Conservation (phyloP, 1,284 basidiomycete species). For the Cryptococcus sp. region DNA sequence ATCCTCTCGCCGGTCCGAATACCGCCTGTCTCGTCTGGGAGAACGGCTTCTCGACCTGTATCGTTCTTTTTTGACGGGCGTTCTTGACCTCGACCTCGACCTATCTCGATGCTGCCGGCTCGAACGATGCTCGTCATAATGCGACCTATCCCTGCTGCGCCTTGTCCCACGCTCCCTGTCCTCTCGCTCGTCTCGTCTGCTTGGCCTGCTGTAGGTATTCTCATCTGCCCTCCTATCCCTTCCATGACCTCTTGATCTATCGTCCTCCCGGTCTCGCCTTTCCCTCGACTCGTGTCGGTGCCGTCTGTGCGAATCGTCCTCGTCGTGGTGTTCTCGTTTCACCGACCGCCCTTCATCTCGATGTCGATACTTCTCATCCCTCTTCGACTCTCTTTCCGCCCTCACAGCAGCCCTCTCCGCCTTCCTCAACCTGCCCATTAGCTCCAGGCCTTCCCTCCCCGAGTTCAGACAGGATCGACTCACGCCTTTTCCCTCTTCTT, state of each 20-base stretch:
- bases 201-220: too few relatives aligned
- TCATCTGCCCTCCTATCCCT: background rate
- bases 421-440: slow-evolving; percentile 27
- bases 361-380: slow-evolving; percentile 35
- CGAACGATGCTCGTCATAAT: background rate
- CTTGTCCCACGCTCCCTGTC: background rate
- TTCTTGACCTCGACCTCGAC: background rate
- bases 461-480: slow-evolving; percentile 11
- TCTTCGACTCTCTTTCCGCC: slow-evolving; percentile 36
- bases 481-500: slow-evolving; percentile 41
- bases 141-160: background rate
- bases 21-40: background rate
- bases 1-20: background rate
- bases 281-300: background rate
- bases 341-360: slow-evolving; percentile 8
- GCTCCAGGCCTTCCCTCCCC: background rate
- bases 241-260: background rate
- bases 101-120: background rate
- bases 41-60: background rate
- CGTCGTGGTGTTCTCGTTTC: background rate
- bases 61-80: background rate
- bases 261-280: background rate
- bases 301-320: too few relatives aligned
- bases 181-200: too few relatives aligned
- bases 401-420: slow-evolving; percentile 40